Conservation (phyloP, 345 rosid genomes). For the Eucalyptus brandiana region DNA sequence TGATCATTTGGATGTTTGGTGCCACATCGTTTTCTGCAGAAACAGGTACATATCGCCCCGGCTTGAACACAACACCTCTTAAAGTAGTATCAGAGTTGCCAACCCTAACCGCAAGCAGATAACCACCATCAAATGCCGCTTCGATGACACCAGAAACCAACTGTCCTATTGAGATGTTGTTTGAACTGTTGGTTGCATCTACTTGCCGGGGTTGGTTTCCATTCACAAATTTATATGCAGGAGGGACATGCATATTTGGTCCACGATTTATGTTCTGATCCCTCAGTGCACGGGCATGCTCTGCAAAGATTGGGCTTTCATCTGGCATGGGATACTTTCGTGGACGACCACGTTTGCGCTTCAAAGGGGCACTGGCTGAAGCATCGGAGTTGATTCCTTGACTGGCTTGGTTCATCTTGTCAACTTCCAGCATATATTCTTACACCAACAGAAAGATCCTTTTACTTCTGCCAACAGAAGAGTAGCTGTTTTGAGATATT, state of each 20-base stretch:
- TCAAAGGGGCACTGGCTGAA: slow-evolving; percentile 29
- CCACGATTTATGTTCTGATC: slow-evolving; percentile 4
- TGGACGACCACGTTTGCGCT: slow-evolving; percentile 87
- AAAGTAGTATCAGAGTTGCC: slow-evolving; percentile 56
- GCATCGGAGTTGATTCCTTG: slow-evolving; percentile 20
- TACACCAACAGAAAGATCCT: not conserved
- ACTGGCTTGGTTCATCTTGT: slow-evolving; percentile 34
- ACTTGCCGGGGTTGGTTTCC: slow-evolving; percentile 17
- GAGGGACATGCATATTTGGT: slow-evolving; percentile 16
- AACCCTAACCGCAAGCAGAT: slow-evolving; percentile 66
- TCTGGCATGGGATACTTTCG: slow-evolving; percentile 34
- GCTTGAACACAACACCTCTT: slow-evolving; percentile 88
- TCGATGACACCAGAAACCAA: slow-evolving; percentile 66
- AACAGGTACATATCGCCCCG: slow-evolving; percentile 61
- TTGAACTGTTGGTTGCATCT: slow-evolving; percentile 6
- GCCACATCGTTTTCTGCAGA: slow-evolving; percentile 72
- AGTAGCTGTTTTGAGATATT: not conserved
- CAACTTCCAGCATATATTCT: not conserved
- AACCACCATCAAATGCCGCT: slow-evolving; percentile 86
- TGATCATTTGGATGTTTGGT: slow-evolving; percentile 63
- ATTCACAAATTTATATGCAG: slow-evolving; percentile 15
- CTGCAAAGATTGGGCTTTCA: not conserved
- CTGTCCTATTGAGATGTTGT: slow-evolving; percentile 54
- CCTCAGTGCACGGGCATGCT: slow-evolving; percentile 1
- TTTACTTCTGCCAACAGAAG: not conserved